Percentiles rank a stretch among this genome's conserved stretches.
Evolutionary conservation across 139 green algal genomes (phyloP).

Genomic region (Nannochloris sp.): DNA sequence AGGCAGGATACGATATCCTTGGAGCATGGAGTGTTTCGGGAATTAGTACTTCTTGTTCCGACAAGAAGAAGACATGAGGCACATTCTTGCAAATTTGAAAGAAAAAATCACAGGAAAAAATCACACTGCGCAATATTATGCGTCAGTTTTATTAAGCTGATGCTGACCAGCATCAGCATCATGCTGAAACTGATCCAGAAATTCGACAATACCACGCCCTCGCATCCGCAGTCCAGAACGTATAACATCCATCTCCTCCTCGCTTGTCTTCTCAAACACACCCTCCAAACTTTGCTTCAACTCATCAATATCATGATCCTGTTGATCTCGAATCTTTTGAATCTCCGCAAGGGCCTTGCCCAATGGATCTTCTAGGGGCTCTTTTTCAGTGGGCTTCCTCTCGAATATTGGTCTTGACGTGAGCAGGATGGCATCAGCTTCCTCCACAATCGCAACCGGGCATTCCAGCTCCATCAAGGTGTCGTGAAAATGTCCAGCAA

Average conservation of each 20-base stretch:
- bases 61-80: background rate
- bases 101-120: background rate
- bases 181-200: background rate
- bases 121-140: background rate
- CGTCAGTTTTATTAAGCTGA: background rate
- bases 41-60: background rate
- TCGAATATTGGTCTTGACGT: slow-evolving; percentile 10
- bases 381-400: background rate
- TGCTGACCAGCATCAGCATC: too few relatives aligned
- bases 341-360: background rate
- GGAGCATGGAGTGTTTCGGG: slow-evolving; percentile 13
- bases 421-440: slow-evolving; percentile 1
- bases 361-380: background rate
- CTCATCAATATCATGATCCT: background rate
- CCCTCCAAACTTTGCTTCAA: background rate
- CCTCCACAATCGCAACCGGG: background rate
- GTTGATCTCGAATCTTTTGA: background rate
- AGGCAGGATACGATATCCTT: slow-evolving; percentile 35
- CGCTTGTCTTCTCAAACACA: background rate
- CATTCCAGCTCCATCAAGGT: background rate
- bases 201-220: slow-evolving; percentile 3
- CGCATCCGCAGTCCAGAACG: background rate
- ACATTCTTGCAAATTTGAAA: background rate
- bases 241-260: background rate
- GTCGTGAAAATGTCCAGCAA: slow-evolving; percentile 2